phyloP scores from a whole-genome alignment of 2,329 filamentous ascomycete genomes.

The Coniella lustricola region DNA sequence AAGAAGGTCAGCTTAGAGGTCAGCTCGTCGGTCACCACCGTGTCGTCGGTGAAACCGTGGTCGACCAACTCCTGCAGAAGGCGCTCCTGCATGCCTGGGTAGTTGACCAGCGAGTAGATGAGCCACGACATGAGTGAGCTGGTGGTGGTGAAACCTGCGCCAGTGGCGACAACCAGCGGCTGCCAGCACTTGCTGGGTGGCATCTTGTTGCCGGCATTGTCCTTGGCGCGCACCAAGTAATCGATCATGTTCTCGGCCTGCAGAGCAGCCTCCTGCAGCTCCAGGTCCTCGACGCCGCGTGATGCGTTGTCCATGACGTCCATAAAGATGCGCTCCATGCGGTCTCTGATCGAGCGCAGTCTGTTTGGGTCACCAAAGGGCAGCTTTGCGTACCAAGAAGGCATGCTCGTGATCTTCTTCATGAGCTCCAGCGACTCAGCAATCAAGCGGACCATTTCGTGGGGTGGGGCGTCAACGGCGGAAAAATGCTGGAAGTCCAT shows the following conservation, averaged over 20 bases:
- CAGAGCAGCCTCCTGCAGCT: constrained; percentile 42
- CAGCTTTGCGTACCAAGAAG: constrained; percentile 47
- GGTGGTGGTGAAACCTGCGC: constrained; percentile 55
- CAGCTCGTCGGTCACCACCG: constrained; percentile 38
- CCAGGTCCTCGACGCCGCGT: constrained; percentile 32
- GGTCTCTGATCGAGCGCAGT: constrained; percentile 28
- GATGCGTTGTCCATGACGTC: constrained; percentile 32
- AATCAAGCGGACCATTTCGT: constrained; percentile 45
- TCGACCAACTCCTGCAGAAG: constrained; percentile 53
- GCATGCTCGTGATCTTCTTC: constrained; percentile 49
- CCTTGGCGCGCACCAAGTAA: constrained; percentile 45
- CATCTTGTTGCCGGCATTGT: constrained; percentile 47
- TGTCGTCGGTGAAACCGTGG: constrained; percentile 35
- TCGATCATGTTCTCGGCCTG: constrained; percentile 41
- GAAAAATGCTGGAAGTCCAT: constrained; percentile 40
- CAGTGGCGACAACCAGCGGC: constrained; percentile 43
- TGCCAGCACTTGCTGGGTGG: constrained; percentile 34
- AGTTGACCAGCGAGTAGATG: constrained; percentile 45
- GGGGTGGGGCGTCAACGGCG: constrained; percentile 36
- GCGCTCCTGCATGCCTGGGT: constrained; percentile 48
- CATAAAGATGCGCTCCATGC: constrained; percentile 30
- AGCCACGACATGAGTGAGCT: constrained; percentile 52
- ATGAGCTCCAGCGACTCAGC: constrained; percentile 47
- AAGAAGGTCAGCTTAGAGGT: constrained; percentile 43
- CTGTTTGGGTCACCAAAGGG: constrained; percentile 50